Conservation (phyloP, 495 filamentous ascomycete genomes). For the Xylaria telfairii region DNA sequence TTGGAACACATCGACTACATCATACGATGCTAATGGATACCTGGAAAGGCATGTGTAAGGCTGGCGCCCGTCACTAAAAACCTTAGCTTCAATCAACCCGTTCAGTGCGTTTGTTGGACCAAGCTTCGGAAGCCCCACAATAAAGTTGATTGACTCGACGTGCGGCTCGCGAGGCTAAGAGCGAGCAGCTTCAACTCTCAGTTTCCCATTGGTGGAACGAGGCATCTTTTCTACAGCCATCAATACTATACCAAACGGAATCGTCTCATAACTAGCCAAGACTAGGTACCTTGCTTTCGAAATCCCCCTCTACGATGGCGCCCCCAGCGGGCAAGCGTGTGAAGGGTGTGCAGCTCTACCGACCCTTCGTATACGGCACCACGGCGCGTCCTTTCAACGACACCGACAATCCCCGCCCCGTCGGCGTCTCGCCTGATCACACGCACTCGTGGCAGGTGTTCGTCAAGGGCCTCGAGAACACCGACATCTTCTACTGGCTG, state of each 20-base stretch:
- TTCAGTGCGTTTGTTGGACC: not conserved
- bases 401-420: conserved; percentile 61
- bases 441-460: conserved; percentile 96
- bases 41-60: not conserved
- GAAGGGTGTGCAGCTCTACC: conserved; percentile 75
- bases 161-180: not conserved
- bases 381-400: conserved; percentile 75
- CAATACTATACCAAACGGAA: too few relatives aligned
- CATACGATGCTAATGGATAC: conserved; percentile 21
- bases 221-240: not conserved
- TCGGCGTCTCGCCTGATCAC: conserved; percentile 78
- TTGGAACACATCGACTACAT: conserved; percentile 21
- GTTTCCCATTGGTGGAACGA: not conserved
- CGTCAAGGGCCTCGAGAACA: conserved; percentile 82
- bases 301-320: conserved; percentile 53
- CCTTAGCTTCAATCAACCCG: not conserved
- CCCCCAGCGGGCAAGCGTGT: conserved; percentile 61
- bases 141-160: conserved; percentile 23
- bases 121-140: not conserved
- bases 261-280: not conserved
- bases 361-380: conserved; percentile 84
- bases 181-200: not conserved
- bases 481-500: conserved; percentile 92
- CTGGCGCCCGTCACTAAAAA: conserved; percentile 5
- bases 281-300: not conserved